Conservation (phyloP, 1,139 yeast genomes). For the Arxiozyma slooffiae region DNA sequence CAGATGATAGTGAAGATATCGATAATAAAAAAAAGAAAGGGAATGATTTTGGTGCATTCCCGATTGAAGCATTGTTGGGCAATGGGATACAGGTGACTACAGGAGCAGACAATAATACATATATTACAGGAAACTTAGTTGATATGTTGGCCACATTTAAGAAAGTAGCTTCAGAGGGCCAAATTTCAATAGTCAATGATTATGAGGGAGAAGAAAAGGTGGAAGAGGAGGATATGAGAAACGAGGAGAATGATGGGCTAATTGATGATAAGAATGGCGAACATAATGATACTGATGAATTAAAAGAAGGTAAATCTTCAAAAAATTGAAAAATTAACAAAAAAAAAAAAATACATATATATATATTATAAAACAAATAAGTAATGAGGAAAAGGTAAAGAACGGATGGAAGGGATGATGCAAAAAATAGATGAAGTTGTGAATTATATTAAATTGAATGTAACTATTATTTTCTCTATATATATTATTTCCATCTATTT, state of each 20-base stretch:
- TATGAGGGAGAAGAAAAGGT: constrained; percentile 20
- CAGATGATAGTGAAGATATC: constrained; percentile 8
- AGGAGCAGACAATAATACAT: constrained; percentile 9
- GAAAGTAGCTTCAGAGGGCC: constrained; percentile 29
- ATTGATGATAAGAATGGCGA: constrained; percentile 18
- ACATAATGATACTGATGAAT: constrained; percentile 10
- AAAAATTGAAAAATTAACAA: constrained; percentile 16
- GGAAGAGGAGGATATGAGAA: constrained; percentile 13
- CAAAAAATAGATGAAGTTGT: not conserved
- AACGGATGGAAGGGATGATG: not conserved
- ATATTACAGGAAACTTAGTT: constrained; percentile 9
- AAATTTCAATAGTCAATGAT: not conserved
- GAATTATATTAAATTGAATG: not conserved
- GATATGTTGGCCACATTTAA: constrained; percentile 20
- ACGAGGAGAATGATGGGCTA: constrained; percentile 9
- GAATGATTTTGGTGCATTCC: constrained; percentile 16
- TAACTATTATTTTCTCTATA: not conserved
- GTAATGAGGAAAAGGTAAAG: no score
- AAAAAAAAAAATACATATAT: not conserved
- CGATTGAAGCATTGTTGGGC: constrained; percentile 26
- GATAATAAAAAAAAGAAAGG: constrained; percentile 16
- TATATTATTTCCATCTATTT: not conserved
- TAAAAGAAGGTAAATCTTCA: not conserved
- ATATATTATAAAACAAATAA: no score
- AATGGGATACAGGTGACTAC: constrained; percentile 18